Evolutionary conservation across 306 rosid species (phyloP), one percentile per base, ranked within the genome.

Genomic region (Vigna mungo): DNA sequence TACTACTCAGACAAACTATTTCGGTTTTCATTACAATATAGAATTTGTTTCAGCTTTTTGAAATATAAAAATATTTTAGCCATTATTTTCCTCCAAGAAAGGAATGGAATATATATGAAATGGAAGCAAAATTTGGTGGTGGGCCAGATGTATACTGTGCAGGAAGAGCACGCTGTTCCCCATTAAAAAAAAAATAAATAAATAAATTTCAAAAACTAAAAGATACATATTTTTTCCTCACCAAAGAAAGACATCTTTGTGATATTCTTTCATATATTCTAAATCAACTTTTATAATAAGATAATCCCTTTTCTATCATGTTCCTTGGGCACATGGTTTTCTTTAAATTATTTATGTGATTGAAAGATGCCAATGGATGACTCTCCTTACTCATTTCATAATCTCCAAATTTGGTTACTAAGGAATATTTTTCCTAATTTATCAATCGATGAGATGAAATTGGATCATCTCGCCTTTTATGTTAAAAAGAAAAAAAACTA

Each of bases 261-360:
- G 52, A 65, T 64, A 66, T 66, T 66, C 71, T 66, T 66, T 66
- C 36, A 41, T 41, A 41, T 66, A 43, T 66, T 41, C 71, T 12
- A 39, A 14, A 39, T 9, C 46, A n/a, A 41, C 10, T 18, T 39
- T 64, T 66, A 16, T 34, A 15, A 16, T 34, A 61, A 30, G 46
- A 61, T 61, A 34, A 14, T 56, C 36, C 23, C n/a, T 17, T 10
- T 34, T 32, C 39, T 10, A 5, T 52, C 71, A 37, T 65, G 32
- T 66, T 43, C 36, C 18, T 10, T 11, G 71, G 53, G 43, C 25
- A 37, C 5, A 66, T 66, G 30, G 54, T 43, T 41, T 65, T 39
- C 32, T 39, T 65, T 65, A 8, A 36, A 32, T 63, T 63, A 36
- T 34, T 62, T 37, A 3, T 43, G 18, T 20, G 53, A 66, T 43